Evolutionary conservation across 495 filamentous ascomycete genomes (phyloP).

Genomic region (Hypoxylon lienhwacheense): DNA sequence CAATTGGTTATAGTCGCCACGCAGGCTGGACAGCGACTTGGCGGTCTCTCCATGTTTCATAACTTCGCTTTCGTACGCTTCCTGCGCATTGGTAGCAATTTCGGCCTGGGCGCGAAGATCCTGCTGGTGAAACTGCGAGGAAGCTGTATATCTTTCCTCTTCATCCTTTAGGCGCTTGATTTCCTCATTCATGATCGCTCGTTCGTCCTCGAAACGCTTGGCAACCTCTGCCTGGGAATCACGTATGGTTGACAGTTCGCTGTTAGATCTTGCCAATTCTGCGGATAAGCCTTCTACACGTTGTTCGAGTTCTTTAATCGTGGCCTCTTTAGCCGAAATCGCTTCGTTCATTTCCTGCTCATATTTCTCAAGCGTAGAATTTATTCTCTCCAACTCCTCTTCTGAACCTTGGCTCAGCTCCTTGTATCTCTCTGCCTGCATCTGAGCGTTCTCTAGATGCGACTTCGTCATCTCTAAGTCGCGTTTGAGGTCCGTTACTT

Average conservation of each 20-base stretch:
- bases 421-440: conserved; percentile 83
- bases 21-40: conserved; percentile 73
- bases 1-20: conserved; percentile 77
- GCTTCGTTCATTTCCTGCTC: conserved; percentile 77
- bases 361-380: conserved; percentile 82
- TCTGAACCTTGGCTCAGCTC: conserved; percentile 87
- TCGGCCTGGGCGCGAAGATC: conserved; percentile 90
- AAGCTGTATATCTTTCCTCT: conserved; percentile 72
- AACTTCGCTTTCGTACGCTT: conserved; percentile 91
- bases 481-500: conserved; percentile 80
- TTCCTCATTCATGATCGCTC: conserved; percentile 69
- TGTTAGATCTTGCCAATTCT: conserved; percentile 78
- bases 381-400: conserved; percentile 77
- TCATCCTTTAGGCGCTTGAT: conserved; percentile 84
- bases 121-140: conserved; percentile 80
- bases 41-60: conserved; percentile 94
- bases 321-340: conserved; percentile 71
- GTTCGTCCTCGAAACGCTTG: conserved; percentile 79
- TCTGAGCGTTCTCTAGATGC: conserved; percentile 76
- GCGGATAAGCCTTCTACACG: conserved; percentile 76
- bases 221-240: conserved; percentile 72
- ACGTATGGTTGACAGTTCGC: conserved; percentile 74
- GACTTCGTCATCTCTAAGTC: conserved; percentile 73
- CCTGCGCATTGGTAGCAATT: conserved; percentile 88
- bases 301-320: conserved; percentile 76